phyloP scores from a whole-genome alignment of 495 filamentous ascomycete species.

The Aspergillus conjunctus region DNA sequence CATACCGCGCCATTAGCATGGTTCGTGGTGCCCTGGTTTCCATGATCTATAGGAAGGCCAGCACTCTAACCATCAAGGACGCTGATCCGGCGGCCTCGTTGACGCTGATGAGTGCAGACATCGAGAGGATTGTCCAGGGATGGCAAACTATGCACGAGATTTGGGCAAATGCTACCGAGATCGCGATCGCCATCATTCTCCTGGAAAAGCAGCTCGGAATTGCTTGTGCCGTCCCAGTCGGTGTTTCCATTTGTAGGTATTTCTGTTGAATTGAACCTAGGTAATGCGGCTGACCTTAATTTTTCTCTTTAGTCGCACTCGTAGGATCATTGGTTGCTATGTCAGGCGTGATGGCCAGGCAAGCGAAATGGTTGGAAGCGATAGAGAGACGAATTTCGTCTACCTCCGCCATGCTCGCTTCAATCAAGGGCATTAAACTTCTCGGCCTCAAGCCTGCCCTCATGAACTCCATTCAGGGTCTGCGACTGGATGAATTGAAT shows the following conservation, averaged over 20 bases:
- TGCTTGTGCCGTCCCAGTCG: slow-evolving; percentile 53
- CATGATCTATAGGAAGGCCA: slow-evolving; percentile 57
- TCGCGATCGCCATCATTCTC: slow-evolving; percentile 60
- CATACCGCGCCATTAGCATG: slow-evolving; percentile 61
- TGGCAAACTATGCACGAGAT: slow-evolving; percentile 56
- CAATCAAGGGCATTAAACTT: slow-evolving; percentile 65
- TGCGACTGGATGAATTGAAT: slow-evolving; percentile 59
- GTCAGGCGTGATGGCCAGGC: slow-evolving; percentile 31
- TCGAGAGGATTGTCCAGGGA: slow-evolving; percentile 54
- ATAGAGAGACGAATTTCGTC: slow-evolving; percentile 55
- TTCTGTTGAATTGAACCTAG: no score
- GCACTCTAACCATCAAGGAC: slow-evolving; percentile 40
- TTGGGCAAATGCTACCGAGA: slow-evolving; percentile 61
- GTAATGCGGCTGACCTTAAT: no score
- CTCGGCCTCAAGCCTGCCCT: slow-evolving; percentile 51
- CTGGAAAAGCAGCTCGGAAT: slow-evolving; percentile 59
- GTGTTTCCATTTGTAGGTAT: slow-evolving; percentile 47
- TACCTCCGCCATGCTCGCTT: slow-evolving; percentile 51
- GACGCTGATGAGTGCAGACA: slow-evolving; percentile 66
- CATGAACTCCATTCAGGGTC: slow-evolving; percentile 45
- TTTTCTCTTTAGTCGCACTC: slow-evolving; percentile 31
- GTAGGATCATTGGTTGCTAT: slow-evolving; percentile 39
- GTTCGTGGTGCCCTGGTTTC: slow-evolving; percentile 58
- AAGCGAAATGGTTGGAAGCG: slow-evolving; percentile 52
- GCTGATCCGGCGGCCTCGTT: slow-evolving; percentile 54